Conservation (phyloP, 169 alveolate species). For the Cryptosporidium parvum region DNA sequence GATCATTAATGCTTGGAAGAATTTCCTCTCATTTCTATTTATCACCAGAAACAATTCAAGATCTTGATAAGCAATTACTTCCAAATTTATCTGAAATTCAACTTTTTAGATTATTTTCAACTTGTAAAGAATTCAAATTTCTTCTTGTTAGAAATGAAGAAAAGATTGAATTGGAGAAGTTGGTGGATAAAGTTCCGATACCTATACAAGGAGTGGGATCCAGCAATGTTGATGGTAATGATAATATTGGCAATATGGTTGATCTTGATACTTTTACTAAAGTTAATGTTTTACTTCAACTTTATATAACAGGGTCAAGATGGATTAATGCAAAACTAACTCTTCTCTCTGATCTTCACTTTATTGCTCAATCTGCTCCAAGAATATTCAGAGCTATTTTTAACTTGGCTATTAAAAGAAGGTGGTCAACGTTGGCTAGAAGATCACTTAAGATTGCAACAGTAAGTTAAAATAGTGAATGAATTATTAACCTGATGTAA, state of each 20-base stretch:
- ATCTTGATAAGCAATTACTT: slow-evolving; percentile 76
- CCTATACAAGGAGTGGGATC: slow-evolving; percentile 87
- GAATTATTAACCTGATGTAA: neutral
- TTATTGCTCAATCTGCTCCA: slow-evolving; percentile 97
- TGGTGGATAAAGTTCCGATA: slow-evolving; percentile 93
- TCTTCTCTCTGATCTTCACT: slow-evolving; percentile 93
- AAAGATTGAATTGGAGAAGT: slow-evolving; percentile 92
- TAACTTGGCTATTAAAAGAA: slow-evolving; percentile 93
- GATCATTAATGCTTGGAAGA: slow-evolving; percentile 96
- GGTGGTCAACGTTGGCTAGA: slow-evolving; percentile 95
- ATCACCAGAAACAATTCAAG: slow-evolving; percentile 77
- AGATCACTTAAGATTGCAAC: slow-evolving; percentile 86
- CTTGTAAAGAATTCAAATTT: slow-evolving; percentile 95
- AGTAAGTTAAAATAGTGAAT: slow-evolving; percentile 27
- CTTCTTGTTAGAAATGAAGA: slow-evolving; percentile 98
- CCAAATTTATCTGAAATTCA: slow-evolving; percentile 94
- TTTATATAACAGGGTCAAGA: slow-evolving; percentile 95
- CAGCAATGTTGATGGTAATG: slow-evolving; percentile 78
- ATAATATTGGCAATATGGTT: slow-evolving; percentile 73
- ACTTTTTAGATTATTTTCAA: slow-evolving; percentile 93
- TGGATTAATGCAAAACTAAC: slow-evolving; percentile 82
- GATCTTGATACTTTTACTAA: slow-evolving; percentile 90
- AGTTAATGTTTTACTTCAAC: slow-evolving; percentile 95
- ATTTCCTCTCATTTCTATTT: slow-evolving; percentile 98
- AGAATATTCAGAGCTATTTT: slow-evolving; percentile 98